These are phyloP conservation scores for Skeletonema menzelii DNA, from an alignment of 108 stramenopile species.

Conservation along the genomic window DNA sequence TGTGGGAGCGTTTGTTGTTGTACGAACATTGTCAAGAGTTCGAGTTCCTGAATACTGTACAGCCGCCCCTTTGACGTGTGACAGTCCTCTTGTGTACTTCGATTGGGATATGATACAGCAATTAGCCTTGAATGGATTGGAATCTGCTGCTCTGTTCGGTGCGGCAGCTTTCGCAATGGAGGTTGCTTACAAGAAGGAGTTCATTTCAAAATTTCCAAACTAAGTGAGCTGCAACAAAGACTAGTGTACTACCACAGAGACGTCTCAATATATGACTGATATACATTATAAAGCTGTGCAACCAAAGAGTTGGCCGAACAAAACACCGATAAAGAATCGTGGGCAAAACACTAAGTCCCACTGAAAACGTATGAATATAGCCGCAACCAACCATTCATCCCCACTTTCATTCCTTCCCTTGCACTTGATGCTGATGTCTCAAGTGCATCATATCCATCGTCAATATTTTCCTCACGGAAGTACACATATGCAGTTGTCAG, in stretches of 20 bases:
- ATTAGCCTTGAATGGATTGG: conserved; percentile 56
- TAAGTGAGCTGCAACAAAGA: not conserved
- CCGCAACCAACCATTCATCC: not conserved
- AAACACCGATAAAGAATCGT: not conserved
- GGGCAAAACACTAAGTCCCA: not conserved
- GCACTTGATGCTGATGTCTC: not conserved
- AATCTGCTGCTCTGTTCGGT: conserved; percentile 70
- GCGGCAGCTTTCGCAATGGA: conserved; percentile 72
- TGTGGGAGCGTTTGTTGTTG: conserved; percentile 74
- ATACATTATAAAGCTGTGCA: not conserved
- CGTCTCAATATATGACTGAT: not conserved
- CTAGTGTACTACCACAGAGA: not conserved
- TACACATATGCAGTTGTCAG: conserved; percentile 72
- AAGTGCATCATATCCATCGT: not conserved
- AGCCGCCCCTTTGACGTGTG: conserved; percentile 69
- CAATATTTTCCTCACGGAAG: conserved; percentile 34
- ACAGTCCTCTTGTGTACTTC: conserved; percentile 74
- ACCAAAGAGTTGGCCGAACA: not conserved
- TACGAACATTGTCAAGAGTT: conserved; percentile 60
- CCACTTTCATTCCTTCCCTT: not conserved
- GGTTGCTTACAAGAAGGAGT: conserved; percentile 42
- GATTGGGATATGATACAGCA: conserved; percentile 74
- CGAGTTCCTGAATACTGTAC: conserved; percentile 58
- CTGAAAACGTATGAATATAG: conserved; percentile 1
- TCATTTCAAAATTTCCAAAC: conserved; percentile 55